Conservation (phyloP, 805 yeast genomes). For the Komagataella pastoris region DNA sequence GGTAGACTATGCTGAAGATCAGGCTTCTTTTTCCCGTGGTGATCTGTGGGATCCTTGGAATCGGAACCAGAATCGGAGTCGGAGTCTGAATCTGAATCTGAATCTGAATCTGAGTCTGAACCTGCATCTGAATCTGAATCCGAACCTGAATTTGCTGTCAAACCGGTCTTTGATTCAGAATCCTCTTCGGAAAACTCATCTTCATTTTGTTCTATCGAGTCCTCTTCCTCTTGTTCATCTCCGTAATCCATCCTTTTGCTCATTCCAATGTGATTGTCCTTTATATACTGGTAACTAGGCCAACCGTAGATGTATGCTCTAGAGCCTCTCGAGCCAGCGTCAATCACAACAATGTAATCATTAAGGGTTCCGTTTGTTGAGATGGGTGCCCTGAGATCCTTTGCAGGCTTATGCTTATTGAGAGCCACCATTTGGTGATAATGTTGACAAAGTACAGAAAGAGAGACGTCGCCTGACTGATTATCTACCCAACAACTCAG, state of each 20-base stretch:
- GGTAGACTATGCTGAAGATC: background rate
- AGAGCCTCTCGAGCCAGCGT: constrained; percentile 56
- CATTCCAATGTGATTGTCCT: constrained; percentile 10
- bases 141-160: background rate
- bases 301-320: constrained; percentile 48
- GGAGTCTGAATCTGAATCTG: background rate
- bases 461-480: constrained; percentile 8
- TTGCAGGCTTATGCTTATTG: background rate
- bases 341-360: constrained; percentile 48
- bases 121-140: background rate
- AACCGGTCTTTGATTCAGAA: background rate
- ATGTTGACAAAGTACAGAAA: constrained; percentile 3
- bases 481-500: background rate
- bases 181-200: background rate
- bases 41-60: background rate
- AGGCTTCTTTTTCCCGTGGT: background rate
- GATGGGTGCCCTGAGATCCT: constrained; percentile 19
- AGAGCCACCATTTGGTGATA: background rate
- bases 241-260: constrained; percentile 7
- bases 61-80: background rate
- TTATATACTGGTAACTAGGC: constrained; percentile 23
- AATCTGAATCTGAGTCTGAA: background rate
- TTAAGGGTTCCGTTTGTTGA: constrained; percentile 33
- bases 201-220: background rate
- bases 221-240: constrained; percentile 1